Evolutionary conservation across 768 basidiomycete genomes (phyloP), one percentile per base, ranked within the genome.

Genomic region (Tulasnella sp.): DNA sequence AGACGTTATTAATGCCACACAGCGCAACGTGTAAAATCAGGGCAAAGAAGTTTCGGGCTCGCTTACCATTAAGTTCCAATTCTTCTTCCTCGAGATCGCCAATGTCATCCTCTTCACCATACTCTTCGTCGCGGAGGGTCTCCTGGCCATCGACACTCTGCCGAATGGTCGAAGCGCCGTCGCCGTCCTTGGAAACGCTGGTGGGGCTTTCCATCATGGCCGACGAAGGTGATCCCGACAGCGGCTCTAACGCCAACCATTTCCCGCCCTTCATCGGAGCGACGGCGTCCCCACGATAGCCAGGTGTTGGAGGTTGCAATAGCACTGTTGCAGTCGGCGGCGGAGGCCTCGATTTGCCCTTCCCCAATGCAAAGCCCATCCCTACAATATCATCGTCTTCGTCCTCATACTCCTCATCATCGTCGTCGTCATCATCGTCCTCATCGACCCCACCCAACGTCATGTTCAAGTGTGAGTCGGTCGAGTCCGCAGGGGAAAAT

Each of bases 341-440:
- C 45, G n/a, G 45, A 7, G 5, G n/a, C 42, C 27, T 45, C 19
- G 54, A 23, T 29, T 56, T 56, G 41, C 56, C 42, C 8, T 30
- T 15, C 2, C 45, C 45, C 61, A 83, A 76, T 2, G 79, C 84
- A 52, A 74, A 67, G 59, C 74, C 81, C 54, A 85, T 75, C 60
- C 80, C 82, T 34, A 85, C 77, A 49, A 85, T 70, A 58, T 83
- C 84, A 60, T 76, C 74, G 23, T 68, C 70, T 61, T 72, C 68
- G 48, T 77, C 76, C 55, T 53, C 44, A 15, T 38, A 38, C 34
- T 38, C 34, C 34, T 15, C 34, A 15, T 77, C 74, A 34, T 74
- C 44, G 21, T 56, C 11, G n/a, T 48, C 26, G 15, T 60, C 53
- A 29, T 49, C 1, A 27, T 47, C 29, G 55, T 38, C 34, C 34